Percentiles rank a stretch among this genome's conserved stretches.
These are phyloP conservation scores for Umbelopsis sp. DNA, from an alignment of 371 early-diverging fungal genomes.

Conservation along the genomic window DNA sequence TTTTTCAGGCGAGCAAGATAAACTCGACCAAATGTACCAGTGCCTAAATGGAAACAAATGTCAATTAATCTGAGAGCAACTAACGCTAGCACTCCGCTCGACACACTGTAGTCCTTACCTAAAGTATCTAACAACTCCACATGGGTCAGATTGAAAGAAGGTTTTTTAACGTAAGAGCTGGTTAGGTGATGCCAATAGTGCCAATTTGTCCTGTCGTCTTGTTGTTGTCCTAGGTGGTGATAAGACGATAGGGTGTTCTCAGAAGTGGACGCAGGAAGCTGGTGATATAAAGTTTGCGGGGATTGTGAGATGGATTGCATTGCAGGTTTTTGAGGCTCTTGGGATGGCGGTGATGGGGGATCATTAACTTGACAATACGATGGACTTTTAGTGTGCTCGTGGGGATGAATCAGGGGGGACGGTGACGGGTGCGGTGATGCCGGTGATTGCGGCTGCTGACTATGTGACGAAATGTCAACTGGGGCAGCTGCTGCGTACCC, in stretches of 20 bases:
- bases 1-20: slow-evolving; percentile 74
- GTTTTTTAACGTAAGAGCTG: slow-evolving; percentile 45
- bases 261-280: not conserved
- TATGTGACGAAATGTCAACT: slow-evolving; percentile 4
- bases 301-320: slow-evolving; percentile 11
- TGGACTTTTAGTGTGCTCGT: not conserved
- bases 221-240: slow-evolving; percentile 33
- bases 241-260: not conserved
- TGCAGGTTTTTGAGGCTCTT: slow-evolving; percentile 1
- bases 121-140: slow-evolving; percentile 51
- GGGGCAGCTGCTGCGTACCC: not conserved
- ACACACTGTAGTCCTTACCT: slow-evolving; percentile 25
- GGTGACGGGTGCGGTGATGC: slow-evolving; percentile 10
- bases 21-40: slow-evolving; percentile 92
- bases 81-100: too few species aligned
- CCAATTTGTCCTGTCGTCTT: slow-evolving; percentile 29
- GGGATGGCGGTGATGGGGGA: slow-evolving; percentile 3
- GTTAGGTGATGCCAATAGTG: slow-evolving; percentile 46
- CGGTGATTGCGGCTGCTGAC: slow-evolving; percentile 13
- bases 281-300: slow-evolving; percentile 19
- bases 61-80: not conserved
- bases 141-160: slow-evolving; percentile 45
- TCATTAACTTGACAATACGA: slow-evolving; percentile 11
- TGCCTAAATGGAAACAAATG: slow-evolving; percentile 57
- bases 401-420: slow-evolving; percentile 14